Evolutionary conservation across 2,329 filamentous ascomycete genomes (phyloP), one percentile per base, ranked within the genome.

Genomic region (Fonsecaea pedrosoi): DNA sequence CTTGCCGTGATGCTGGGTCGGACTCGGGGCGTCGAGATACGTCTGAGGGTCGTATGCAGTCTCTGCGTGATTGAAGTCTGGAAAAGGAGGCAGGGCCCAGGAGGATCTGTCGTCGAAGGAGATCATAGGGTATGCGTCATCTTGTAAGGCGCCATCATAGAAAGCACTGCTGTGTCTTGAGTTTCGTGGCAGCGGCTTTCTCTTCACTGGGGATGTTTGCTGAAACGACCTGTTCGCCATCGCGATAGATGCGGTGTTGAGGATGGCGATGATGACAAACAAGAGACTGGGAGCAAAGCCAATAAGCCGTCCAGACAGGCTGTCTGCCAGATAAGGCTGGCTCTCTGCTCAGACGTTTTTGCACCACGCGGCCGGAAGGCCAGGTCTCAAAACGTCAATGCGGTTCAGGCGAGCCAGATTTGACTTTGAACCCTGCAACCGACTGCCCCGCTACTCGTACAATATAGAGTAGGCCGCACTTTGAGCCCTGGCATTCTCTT

Each of bases 201-300:
- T 13, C 53, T 54, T 54, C 53, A 54, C 53, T 15, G 53, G 53
- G 21, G 53, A 54, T 54, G 53, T 54, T 54, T 54, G 53, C 7
- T 35, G 53, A 32, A 54, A 54, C 25, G 12, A 7, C 32, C 12
- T 30, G 15, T 35, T n/a, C 25, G 53, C 53, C 53, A 54, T 54
- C 32, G 53, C 32, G n/a, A 35, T 25, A 18, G 3, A n/a, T 15
- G 53, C 53, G 5, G 53, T 13, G 13, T 12, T 54, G 53, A 18
- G 4, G 18, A 30, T 30, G 15, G 40, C 5, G 15, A 18, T 6
- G 5, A 45, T 18, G 1, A 6, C 15, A 45, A 9, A 18, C n/a
- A 18, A 45, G 40, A 45, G 18, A 45, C 15, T 15, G 15, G 9
- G 40, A 45, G 40, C 15, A 9, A 13, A 45, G 15, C n/a, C n/a